Evolutionary conservation across 176 grass and related monocot species (phyloP), one percentile per base, ranked within the genome.

Genomic region (Secale cereale): DNA sequence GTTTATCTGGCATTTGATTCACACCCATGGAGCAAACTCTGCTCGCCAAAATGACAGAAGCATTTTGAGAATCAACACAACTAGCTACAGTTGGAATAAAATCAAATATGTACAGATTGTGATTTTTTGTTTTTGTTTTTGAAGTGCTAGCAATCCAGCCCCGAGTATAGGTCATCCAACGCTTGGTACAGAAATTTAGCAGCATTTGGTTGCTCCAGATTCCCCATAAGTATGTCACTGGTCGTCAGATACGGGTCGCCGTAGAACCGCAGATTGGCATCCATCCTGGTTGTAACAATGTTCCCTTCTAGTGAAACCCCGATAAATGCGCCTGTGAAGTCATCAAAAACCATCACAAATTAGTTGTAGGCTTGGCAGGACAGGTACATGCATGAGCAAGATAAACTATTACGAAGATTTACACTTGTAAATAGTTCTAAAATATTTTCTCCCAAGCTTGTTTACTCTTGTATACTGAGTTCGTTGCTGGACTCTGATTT

Each of bases 251-350:
- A 97, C 0, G 92, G 92, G 70, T 97, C 95, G 5, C 95, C 95
- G 12, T 97, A 97, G 65, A 97, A 97, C 29, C 46, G 43, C 33
- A 86, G 66, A 77, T 97, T 94, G 25, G 90, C 59, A 41, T 94
- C 95, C 46, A 81, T 92, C 27, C 95, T 78, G 37, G 92, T 94
- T 12, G 87, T 30, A 66, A 97, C 88, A 19, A 92, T 15, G 76
- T 91, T 97, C 6, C 95, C 92, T 78, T 97, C 92, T 62, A 97
- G 84, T 28, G 95, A 97, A 63, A 94, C 88, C 28, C 95, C 95
- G 48, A 97, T 62, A 74, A 97, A 97, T 74, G 92, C 92, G 76
- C 95, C 95, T 97, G 45, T 32, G 7, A 62, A 63, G 26, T 35
- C 11, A 65, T 13, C 27, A 13, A 31, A 27, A 70, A 84, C 39